Conservation (phyloP, 495 filamentous ascomycete genomes). For the Evernia prunastri region DNA sequence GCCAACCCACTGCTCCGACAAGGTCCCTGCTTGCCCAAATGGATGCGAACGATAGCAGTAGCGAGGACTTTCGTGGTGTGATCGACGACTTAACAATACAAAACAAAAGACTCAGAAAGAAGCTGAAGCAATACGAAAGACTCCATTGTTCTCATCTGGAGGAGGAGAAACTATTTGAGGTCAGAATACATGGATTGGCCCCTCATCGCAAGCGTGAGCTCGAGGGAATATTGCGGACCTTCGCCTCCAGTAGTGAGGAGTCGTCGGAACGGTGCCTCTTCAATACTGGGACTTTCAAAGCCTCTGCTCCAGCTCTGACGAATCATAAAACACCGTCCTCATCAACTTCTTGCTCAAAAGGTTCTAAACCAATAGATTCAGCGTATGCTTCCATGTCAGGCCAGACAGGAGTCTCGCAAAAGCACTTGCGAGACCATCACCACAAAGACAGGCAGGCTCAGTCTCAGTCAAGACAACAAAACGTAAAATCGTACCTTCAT, state of each 20-base stretch:
- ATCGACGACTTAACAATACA: conserved; percentile 69
- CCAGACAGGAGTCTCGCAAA: conserved; percentile 9
- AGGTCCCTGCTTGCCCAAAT: conserved; percentile 26
- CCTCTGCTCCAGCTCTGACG: conserved; percentile 7
- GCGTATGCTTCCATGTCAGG: conserved; percentile 67
- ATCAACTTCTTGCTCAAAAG: conserved; percentile 46
- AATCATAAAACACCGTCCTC: conserved; percentile 28
- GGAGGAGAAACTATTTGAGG: conserved; percentile 67
- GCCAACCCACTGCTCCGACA: conserved; percentile 22
- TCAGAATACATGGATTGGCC: conserved; percentile 63
- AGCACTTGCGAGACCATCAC: conserved; percentile 4
- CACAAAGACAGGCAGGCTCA: conserved; percentile 8
- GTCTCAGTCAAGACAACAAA: conserved; percentile 37
- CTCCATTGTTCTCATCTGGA: conserved; percentile 52
- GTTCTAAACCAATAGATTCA: conserved; percentile 56
- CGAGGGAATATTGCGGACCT: conserved; percentile 61
- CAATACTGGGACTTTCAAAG: background rate
- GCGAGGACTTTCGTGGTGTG: conserved; percentile 56
- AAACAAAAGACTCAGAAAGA: conserved; percentile 63
- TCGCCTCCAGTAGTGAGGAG: conserved; percentile 41
- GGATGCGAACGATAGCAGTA: conserved; percentile 44
- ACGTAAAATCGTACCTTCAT: conserved; percentile 42
- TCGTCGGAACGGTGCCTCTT: background rate
- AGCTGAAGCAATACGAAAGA: conserved; percentile 59
- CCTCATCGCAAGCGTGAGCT: conserved; percentile 62